These are phyloP conservation scores for Ascosphaera apis DNA, from an alignment of 2,329 filamentous ascomycete species.

Conservation along the genomic window DNA sequence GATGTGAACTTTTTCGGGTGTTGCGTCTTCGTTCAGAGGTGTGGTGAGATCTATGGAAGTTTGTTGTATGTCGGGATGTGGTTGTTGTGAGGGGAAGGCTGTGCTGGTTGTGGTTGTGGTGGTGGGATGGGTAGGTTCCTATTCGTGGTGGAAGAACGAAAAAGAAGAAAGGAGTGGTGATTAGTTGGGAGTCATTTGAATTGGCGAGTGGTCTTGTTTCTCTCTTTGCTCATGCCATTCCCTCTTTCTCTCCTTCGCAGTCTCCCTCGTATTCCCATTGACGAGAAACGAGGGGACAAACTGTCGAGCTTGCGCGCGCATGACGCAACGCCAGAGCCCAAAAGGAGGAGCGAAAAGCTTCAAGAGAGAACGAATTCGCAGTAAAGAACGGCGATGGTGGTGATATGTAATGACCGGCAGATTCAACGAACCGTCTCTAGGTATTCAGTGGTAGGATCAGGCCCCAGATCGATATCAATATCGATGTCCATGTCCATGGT, in stretches of 20 bases:
- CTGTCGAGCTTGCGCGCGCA: background rate
- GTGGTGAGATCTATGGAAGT: conserved; percentile 13
- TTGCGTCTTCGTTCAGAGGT: conserved; percentile 12
- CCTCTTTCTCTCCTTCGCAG: background rate
- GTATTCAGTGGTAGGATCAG: conserved; percentile 20
- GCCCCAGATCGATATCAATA: conserved; percentile 40
- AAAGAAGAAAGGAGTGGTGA: background rate
- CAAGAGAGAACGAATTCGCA: background rate
- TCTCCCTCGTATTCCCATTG: background rate
- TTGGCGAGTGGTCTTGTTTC: background rate
- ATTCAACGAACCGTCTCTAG: conserved; percentile 9
- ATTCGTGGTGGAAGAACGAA: too few relatives aligned
- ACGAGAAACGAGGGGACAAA: background rate
- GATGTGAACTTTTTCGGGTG: conserved; percentile 50
- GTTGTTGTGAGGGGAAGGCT: conserved; percentile 2
- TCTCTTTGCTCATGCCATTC: background rate
- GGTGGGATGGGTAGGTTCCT: background rate
- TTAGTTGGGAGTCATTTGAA: background rate
- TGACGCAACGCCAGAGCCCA: background rate
- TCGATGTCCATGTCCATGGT: conserved; percentile 42
- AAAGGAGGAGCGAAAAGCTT: background rate
- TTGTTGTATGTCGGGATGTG: conserved; percentile 7
- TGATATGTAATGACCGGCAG: too few relatives aligned
- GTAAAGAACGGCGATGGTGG: background rate
- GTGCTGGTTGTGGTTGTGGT: background rate